phyloP scores from a whole-genome alignment of 225 moss, liverwort and hornwort species.

The Pseudisothecium myosuroides region DNA sequence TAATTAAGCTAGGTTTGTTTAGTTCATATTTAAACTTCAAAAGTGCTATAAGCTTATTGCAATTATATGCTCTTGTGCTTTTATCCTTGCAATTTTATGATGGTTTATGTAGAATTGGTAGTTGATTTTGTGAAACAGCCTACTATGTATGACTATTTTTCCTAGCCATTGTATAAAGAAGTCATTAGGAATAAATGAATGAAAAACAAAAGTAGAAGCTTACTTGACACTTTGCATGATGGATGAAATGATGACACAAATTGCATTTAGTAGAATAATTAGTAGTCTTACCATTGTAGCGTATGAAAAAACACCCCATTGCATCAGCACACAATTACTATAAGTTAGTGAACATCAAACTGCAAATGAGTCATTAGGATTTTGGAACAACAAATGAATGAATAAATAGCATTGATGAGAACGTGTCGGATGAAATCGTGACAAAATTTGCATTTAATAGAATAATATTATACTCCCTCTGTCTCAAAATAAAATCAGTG shows the following conservation, averaged over 20 bases:
- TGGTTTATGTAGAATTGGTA: too few relatives aligned
- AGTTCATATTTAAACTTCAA: too few relatives aligned
- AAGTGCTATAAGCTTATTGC: too few relatives aligned
- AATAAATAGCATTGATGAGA: neutral
- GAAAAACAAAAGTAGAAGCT: neutral
- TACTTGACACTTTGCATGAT: neutral
- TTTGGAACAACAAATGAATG: neutral
- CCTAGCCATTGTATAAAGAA: too few relatives aligned
- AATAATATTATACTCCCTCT: too few relatives aligned
- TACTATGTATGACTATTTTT: too few relatives aligned
- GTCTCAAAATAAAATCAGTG: too few relatives aligned
- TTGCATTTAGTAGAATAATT: neutral
- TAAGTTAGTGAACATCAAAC: neutral
- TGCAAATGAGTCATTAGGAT: neutral
- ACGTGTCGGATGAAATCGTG: rapidly evolving
- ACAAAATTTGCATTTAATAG: neutral
- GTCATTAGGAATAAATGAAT: neutral
- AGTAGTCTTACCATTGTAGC: neutral
- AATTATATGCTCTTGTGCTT: too few relatives aligned
- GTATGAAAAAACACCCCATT: rapidly evolving
- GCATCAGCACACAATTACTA: neutral
- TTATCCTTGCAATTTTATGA: too few relatives aligned
- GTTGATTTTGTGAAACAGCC: too few relatives aligned
- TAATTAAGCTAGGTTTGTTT: too few relatives aligned
- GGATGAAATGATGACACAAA: rapidly evolving